These are phyloP conservation scores for Nigrospora sphaerica DNA, from an alignment of 2,329 filamentous ascomycete genomes.

Conservation along the genomic window DNA sequence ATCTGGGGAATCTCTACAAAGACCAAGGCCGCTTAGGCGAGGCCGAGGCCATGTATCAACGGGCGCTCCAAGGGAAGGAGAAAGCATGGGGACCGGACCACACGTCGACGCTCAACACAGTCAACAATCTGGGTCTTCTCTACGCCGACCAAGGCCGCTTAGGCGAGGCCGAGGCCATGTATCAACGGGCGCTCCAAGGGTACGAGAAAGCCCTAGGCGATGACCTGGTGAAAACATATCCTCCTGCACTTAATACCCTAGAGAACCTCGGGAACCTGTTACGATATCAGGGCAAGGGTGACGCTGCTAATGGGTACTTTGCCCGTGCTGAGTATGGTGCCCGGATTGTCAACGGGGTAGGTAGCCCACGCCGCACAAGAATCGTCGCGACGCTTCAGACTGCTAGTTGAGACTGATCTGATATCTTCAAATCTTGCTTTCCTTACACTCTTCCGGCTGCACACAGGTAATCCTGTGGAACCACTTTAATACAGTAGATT, in stretches of 20 bases:
- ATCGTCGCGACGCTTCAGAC: too few species aligned
- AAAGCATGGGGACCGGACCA: slow-evolving; percentile 15
- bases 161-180: not conserved
- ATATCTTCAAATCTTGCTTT: too few species aligned
- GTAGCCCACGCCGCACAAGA: too few species aligned
- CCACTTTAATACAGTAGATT: too few species aligned
- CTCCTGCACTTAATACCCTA: not conserved
- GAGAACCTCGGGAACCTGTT: not conserved
- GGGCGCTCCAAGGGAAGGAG: not conserved
- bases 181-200: not conserved
- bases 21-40: not conserved
- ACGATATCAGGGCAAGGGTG: not conserved
- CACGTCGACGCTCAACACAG: not conserved
- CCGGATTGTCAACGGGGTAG: too few species aligned
- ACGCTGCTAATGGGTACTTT: not conserved
- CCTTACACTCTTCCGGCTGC: too few species aligned
- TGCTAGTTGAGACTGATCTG: too few species aligned
- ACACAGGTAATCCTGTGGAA: too few species aligned
- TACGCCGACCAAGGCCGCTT: not conserved
- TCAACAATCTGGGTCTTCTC: not conserved
- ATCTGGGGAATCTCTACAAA: not conserved
- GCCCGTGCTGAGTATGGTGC: too few species aligned
- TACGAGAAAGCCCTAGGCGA: not conserved
- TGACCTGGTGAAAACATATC: not conserved
- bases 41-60: not conserved